Evolutionary conservation across 768 basidiomycete species (phyloP), one percentile per base, ranked within the genome.

Genomic region (Boletellus ananas): DNA sequence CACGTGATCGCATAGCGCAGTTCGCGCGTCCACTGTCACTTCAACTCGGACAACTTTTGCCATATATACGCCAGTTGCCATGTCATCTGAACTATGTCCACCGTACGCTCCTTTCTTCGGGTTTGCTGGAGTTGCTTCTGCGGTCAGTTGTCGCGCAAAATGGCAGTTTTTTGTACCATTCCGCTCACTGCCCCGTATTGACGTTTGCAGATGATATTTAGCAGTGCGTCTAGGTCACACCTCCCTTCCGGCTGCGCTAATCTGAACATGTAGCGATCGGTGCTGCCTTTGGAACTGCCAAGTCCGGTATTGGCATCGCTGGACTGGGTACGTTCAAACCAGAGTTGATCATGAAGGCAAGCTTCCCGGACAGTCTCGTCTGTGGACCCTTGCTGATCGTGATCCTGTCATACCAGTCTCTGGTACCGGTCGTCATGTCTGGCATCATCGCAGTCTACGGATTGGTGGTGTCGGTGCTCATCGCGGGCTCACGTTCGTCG

Each of bases 401-500:
- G 35, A 40, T 36, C 20, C 21, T 34, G 16, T 55, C 12, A 23
- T 27, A 23, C 31, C 60, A 94, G 92, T 94, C 92, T 14, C 78
- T 96, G 46, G 93, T 97, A 56, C 94, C 94, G 4, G 94, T 96
- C 33, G 93, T 98, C 68, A 96, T 97, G 94, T 90, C 92, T 50
- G 94, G 94, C 72, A 96, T 96, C 69, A 94, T 96, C 58, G 94
- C 94, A 27, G 94, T 98, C 34, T 98, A 97, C 64, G 94, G 94
- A 8, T 79, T 98, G 36, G 95, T 98, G 9, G 94, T 97, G 13
- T 90, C 91, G 4, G 94, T 97, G 27, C 80, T 98, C 49, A 96
- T 96, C 54, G 79, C 87, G 16, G 90, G 90, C 47, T 72, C 70
- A 51, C 60, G 80, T 83, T 55, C 60, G 79, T 74, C 34, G 42